phyloP scores from a whole-genome alignment of 1,284 basidiomycete species.

The Cutaneotrichosporon cutaneum region DNA sequence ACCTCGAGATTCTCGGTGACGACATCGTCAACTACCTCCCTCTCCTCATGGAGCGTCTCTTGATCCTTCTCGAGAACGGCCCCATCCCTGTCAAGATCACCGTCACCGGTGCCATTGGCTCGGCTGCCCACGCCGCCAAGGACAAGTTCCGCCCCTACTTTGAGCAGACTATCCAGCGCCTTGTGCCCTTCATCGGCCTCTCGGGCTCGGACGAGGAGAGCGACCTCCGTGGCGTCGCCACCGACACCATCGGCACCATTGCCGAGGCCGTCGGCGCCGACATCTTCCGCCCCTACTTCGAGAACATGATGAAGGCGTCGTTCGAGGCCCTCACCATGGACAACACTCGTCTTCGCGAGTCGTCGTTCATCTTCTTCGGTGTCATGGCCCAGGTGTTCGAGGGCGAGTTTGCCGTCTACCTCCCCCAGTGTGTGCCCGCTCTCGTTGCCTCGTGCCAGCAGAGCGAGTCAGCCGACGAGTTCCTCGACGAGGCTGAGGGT shows the following conservation, averaged over 20 bases:
- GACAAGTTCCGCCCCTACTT: conserved; percentile 93
- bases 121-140: conserved; percentile 96
- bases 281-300: conserved; percentile 91
- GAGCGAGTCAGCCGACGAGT: conserved; percentile 62
- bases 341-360: conserved; percentile 82
- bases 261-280: conserved; percentile 96
- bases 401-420: conserved; percentile 87
- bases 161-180: conserved; percentile 81
- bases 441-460: conserved; percentile 84
- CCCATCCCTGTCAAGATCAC: conserved; percentile 87
- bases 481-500: conserved; percentile 60
- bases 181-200: conserved; percentile 80
- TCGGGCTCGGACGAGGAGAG: conserved; percentile 70
- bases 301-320: conserved; percentile 91
- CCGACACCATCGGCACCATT: conserved; percentile 97
- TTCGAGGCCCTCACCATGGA: conserved; percentile 88
- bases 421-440: conserved; percentile 81
- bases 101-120: conserved; percentile 96
- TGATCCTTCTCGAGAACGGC: conserved; percentile 81
- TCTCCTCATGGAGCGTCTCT: conserved; percentile 93
- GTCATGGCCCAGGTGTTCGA: conserved; percentile 96
- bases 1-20: conserved; percentile 92
- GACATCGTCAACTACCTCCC: conserved; percentile 83
- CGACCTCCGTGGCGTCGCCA: conserved; percentile 94
- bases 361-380: conserved; percentile 97